phyloP scores from a whole-genome alignment of 2,329 filamentous ascomycete genomes.

The Pseudocercospora pini-densiflorae region DNA sequence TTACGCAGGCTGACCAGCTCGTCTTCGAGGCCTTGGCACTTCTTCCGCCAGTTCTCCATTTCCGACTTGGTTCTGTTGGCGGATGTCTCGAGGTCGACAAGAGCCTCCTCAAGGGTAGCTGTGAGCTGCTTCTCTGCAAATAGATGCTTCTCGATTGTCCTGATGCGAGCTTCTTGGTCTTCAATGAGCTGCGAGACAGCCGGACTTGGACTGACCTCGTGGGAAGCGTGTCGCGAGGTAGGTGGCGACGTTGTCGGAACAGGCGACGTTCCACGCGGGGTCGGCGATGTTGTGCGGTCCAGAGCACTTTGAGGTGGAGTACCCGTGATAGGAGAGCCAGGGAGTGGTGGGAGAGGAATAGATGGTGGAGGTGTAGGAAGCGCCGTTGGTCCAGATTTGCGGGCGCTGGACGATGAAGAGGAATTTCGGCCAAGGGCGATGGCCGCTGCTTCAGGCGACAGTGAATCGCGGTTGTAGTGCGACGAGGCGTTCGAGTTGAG shows the following conservation, averaged over 20 bases:
- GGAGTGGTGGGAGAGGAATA: conserved; percentile 92
- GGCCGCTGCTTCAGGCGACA: conserved; percentile 49
- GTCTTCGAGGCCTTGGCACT: conserved; percentile 73
- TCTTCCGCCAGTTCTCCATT: conserved; percentile 88
- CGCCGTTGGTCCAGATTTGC: conserved; percentile 85
- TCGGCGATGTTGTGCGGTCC: conserved; percentile 50
- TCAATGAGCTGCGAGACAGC: conserved; percentile 81
- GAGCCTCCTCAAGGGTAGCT: conserved; percentile 89
- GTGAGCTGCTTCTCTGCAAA: conserved; percentile 96
- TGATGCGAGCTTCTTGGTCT: conserved; percentile 92
- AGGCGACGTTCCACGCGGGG: conserved; percentile 66
- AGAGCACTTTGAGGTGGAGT: conserved; percentile 44
- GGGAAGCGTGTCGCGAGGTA: conserved; percentile 72
- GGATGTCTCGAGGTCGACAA: conserved; percentile 90
- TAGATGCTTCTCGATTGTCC: conserved; percentile 95
- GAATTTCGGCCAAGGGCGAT: conserved; percentile 57
- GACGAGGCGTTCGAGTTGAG: conserved; percentile 36
- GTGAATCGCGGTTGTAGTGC: conserved; percentile 49
- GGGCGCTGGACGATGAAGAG: conserved; percentile 70
- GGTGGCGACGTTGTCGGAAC: conserved; percentile 58
- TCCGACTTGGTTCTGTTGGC: conserved; percentile 91
- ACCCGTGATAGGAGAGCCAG: conserved; percentile 60
- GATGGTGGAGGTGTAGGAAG: conserved; percentile 92
- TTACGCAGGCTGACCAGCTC: conserved; percentile 69
- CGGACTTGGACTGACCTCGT: conserved; percentile 58